Evolutionary conservation across 768 basidiomycete species (phyloP), one percentile per base, ranked within the genome.

Genomic region (Tulasnella sp.): DNA sequence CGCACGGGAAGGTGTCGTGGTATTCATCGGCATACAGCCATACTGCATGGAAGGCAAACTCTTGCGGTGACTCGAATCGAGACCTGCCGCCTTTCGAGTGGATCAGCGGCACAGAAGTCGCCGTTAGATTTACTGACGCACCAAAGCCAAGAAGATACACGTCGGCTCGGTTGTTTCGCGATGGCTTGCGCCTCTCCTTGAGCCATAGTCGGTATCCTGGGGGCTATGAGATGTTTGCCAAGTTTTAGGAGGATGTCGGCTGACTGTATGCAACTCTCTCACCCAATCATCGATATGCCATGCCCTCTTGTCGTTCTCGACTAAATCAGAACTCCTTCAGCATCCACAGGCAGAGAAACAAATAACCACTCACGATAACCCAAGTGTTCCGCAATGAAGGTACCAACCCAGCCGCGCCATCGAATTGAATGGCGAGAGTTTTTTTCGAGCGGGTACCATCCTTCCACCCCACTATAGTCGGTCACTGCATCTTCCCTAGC

Each of bases 201-300:
- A 38, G 29, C 69, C 69, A 70, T 8, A 70, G 69, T 38, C 37
- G n/a, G 69, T 70, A 70, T 9, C 69, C 69, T 25, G 19, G 36
- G 54, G 73, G 52, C 52, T 58, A 36, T 15, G 36, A 22, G 73
- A 36, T 34, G 11, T 37, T 1, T 36, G 45, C 29, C 2, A 25
- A 29, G 58, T 14, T 11, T 14, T 25, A 31, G 31, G 29, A 3
- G 58, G 11, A 58, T 7, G 11, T 34, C 31, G 25, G 31, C 58
- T 6, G 15, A 34, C 15, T 11, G 54, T 4, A 64, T 29, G 45
- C 29, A 6, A 29, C 49, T n/a, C 37, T n/a, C 73, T 58, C 54
- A 74, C 73, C 49, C 45, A 74, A 37, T 74, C 73, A 37, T 52
- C 73, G 37, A 74, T 25, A n/a, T 74, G 73, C 73, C 73, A 74